A percentile compares a stretch with the other conserved stretches of the same genome.
These are phyloP conservation scores for Boechera divaricarpa DNA, from an alignment of 345 rosid species.

Conservation along the genomic window DNA sequence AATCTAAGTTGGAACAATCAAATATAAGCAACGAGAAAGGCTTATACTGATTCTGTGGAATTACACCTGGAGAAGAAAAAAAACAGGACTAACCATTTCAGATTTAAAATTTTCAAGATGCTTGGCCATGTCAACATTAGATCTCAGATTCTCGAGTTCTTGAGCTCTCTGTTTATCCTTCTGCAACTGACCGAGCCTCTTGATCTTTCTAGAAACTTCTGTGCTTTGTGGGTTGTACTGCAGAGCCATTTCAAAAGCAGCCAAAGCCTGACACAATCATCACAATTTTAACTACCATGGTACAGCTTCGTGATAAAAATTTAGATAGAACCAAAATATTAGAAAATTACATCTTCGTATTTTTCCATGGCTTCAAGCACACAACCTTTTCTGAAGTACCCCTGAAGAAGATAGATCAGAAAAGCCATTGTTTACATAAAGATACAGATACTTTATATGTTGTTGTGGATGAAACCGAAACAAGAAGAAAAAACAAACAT, in stretches of 20 bases:
- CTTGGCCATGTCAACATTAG: conserved; percentile 78
- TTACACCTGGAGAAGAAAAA: not conserved
- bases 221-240: conserved; percentile 81
- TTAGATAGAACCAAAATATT: conserved; percentile 7
- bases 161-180: conserved; percentile 82
- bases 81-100: conserved; percentile 61
- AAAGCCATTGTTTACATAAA: not conserved
- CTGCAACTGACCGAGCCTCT: conserved; percentile 69
- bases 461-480: not conserved
- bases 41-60: not conserved
- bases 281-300: conserved; percentile 12
- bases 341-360: conserved; percentile 73
- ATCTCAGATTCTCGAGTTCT: conserved; percentile 82
- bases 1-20: conserved; percentile 2
- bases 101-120: conserved; percentile 68
- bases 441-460: not conserved
- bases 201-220: conserved; percentile 87
- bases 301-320: not conserved
- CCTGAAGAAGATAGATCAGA: conserved; percentile 53
- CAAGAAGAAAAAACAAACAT: not conserved
- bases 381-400: conserved; percentile 96
- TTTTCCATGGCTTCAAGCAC: conserved; percentile 94
- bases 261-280: conserved; percentile 62
- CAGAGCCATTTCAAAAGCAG: conserved; percentile 76
- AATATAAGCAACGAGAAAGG: conserved; percentile 6